Conservation (phyloP, 2,329 filamentous ascomycete species). For the Lecanoromycetidae sp. region DNA sequence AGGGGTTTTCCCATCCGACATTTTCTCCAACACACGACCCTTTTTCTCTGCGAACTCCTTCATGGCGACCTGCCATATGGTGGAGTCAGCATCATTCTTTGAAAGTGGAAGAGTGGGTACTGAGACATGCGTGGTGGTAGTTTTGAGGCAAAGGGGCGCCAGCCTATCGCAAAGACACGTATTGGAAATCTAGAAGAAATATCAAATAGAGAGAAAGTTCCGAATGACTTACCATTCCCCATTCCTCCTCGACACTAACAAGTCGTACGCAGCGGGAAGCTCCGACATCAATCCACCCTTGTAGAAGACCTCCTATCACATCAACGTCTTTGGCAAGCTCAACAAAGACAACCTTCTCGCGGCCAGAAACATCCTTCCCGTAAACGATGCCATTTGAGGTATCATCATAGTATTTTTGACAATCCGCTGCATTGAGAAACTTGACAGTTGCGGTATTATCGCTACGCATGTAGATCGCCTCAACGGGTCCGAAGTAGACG, state of each 20-base stretch:
- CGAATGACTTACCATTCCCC: too few relatives aligned
- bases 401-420: conserved; percentile 26
- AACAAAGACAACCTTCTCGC: conserved; percentile 25
- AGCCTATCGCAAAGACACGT: too few relatives aligned
- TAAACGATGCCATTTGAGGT: conserved; percentile 29
- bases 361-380: conserved; percentile 23
- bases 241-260: conserved; percentile 30
- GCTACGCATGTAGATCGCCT: conserved; percentile 21
- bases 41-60: conserved; percentile 28
- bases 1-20: conserved; percentile 31
- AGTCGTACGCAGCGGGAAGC: conserved; percentile 37
- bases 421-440: conserved; percentile 27
- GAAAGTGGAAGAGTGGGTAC: too few relatives aligned
- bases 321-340: conserved; percentile 31
- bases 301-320: conserved; percentile 31
- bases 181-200: too few relatives aligned
- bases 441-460: conserved; percentile 24
- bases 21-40: conserved; percentile 34
- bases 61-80: conserved; percentile 25
- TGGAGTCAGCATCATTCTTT: too few relatives aligned
- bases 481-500: conserved; percentile 29
- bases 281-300: conserved; percentile 29
- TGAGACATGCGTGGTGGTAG: too few relatives aligned
- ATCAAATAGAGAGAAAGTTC: too few relatives aligned
- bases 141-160: too few relatives aligned